Evolutionary conservation across 2,329 filamentous ascomycete genomes (phyloP).

Genomic region (Colletotrichum plurivorum): DNA sequence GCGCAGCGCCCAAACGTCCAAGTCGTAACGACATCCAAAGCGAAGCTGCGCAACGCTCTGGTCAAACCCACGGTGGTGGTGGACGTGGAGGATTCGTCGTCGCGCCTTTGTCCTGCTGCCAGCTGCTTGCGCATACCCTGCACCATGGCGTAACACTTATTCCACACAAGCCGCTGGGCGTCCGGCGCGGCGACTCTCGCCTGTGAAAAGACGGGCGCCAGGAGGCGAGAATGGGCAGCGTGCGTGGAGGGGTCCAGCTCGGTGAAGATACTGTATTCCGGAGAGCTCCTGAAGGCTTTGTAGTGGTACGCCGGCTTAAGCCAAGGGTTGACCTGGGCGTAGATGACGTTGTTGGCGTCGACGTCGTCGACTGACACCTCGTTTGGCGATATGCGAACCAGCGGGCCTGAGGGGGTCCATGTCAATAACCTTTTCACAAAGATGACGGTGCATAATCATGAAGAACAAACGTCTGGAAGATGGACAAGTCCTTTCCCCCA

Average conservation of each 20-base stretch:
- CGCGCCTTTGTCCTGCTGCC: not conserved
- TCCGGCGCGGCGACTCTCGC: not conserved
- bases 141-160: constrained; percentile 10
- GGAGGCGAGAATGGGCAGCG: constrained; percentile 10
- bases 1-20: constrained; percentile 29
- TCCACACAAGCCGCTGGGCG: constrained; percentile 10
- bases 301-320: constrained; percentile 27
- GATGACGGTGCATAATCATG: not conserved
- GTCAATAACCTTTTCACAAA: not conserved
- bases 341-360: constrained; percentile 5
- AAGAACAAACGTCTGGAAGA: not conserved
- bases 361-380: constrained; percentile 29
- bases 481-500: too few species aligned
- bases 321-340: constrained; percentile 24
- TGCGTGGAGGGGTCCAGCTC: constrained; percentile 18
- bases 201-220: constrained; percentile 22
- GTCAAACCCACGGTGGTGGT: not conserved
- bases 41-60: constrained; percentile 11
- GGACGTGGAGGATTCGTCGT: not conserved
- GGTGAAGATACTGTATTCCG: constrained; percentile 25
- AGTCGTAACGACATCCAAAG: constrained; percentile 14
- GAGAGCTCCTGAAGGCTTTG: constrained; percentile 20
- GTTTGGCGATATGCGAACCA: constrained; percentile 27
- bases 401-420: constrained; percentile 12
- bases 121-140: not conserved